A percentile compares a stretch with the other conserved stretches of the same genome.
These are phyloP conservation scores for Septoria petroselini DNA, from an alignment of 2,329 filamentous ascomycete species.

Conservation along the genomic window DNA sequence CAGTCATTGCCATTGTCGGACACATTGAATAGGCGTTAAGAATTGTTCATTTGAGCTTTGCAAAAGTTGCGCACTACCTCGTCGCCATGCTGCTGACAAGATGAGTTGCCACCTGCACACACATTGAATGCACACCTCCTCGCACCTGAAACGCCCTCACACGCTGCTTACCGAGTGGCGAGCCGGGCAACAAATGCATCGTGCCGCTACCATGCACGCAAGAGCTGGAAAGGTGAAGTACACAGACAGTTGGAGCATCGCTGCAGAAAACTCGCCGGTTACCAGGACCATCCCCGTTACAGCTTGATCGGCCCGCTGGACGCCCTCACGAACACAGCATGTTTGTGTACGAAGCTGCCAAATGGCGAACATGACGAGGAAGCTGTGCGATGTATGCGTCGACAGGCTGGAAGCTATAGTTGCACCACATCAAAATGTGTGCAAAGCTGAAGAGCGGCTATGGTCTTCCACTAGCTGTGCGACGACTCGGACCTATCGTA, in stretches of 20 bases:
- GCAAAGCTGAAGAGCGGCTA: conserved; percentile 7
- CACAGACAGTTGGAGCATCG: background rate
- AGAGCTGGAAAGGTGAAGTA: conserved; percentile 8
- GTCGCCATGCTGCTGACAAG: background rate
- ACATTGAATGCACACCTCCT: background rate
- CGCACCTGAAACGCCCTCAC: background rate
- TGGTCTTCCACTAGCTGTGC: conserved; percentile 8
- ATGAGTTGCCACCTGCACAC: background rate
- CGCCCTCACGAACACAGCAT: too few relatives aligned
- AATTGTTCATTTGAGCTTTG: conserved; percentile 13
- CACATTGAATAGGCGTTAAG: conserved; percentile 12
- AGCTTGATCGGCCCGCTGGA: too few relatives aligned
- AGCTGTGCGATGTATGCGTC: too few relatives aligned
- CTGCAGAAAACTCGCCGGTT: background rate
- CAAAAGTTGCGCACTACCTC: background rate
- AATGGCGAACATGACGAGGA: too few relatives aligned
- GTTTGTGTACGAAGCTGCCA: too few relatives aligned
- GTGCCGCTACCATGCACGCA: background rate
- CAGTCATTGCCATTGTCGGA: conserved; percentile 6
- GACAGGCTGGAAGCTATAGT: background rate
- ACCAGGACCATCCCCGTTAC: background rate
- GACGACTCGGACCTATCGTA: background rate
- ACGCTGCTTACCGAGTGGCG: background rate
- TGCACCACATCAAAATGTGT: conserved; percentile 3
- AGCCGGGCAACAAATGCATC: background rate